Conservation (phyloP, 2,329 filamentous ascomycete genomes). For the Chlorencoelia australis region DNA sequence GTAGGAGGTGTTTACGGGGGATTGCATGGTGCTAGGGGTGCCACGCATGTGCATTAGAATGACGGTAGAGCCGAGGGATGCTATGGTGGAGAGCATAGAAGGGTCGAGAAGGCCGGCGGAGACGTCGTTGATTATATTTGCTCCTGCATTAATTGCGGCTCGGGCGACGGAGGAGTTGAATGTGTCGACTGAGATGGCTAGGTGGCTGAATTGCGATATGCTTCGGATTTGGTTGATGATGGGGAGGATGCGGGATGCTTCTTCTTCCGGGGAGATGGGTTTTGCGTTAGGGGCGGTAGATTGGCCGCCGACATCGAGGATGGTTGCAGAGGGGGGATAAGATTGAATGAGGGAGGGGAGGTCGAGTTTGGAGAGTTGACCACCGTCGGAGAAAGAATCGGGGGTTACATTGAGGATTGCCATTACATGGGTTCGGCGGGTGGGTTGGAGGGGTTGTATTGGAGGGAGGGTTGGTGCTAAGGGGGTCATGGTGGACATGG, state of each 20-base stretch:
- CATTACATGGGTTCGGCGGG: conserved; percentile 67
- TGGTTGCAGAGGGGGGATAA: conserved; percentile 59
- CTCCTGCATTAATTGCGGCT: conserved; percentile 65
- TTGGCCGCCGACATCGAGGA: conserved; percentile 89
- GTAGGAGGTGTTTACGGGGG: conserved; percentile 44
- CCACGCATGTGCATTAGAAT: conserved; percentile 68
- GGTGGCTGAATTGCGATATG: conserved; percentile 47
- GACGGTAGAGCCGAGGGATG: conserved; percentile 66
- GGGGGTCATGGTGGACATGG: conserved; percentile 50
- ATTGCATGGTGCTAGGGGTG: conserved; percentile 55
- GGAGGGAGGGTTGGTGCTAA: conserved; percentile 39
- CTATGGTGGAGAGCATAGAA: conserved; percentile 74
- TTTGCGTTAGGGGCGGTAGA: conserved; percentile 72
- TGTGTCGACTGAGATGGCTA: conserved; percentile 85
- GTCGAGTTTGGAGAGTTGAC: conserved; percentile 39
- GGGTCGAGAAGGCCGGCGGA: conserved; percentile 72
- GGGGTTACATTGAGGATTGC: conserved; percentile 90
- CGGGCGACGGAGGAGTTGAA: conserved; percentile 79
- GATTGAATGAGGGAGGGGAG: conserved; percentile 37
- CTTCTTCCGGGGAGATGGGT: conserved; percentile 61
- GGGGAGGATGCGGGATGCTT: conserved; percentile 68
- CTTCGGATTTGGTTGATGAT: conserved; percentile 64
- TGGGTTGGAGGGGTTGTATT: conserved; percentile 47
- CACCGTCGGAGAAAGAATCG: conserved; percentile 94
- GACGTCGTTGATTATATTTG: conserved; percentile 91